These are phyloP conservation scores for Zygosaccharomyces gambellarensis DNA, from an alignment of 805 yeast genomes.

Conservation along the genomic window DNA sequence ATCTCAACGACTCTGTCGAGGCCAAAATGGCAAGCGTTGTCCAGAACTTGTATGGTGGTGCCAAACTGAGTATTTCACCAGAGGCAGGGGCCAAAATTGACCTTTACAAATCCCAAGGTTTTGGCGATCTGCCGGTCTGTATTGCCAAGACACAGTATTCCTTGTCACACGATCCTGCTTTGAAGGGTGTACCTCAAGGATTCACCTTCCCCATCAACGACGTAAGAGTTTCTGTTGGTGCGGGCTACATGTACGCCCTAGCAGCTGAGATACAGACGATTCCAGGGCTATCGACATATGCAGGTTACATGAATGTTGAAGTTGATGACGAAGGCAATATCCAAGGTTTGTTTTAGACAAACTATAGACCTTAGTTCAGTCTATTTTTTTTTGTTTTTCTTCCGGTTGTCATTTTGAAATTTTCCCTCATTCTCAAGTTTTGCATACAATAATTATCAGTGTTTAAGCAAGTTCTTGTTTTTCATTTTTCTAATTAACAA, in stretches of 20 bases:
- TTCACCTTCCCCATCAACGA: conserved; percentile 93
- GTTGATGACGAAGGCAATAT: conserved; percentile 86
- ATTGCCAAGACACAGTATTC: conserved; percentile 98
- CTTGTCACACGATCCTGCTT: conserved; percentile 84
- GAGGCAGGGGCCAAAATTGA: conserved; percentile 78
- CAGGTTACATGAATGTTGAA: conserved; percentile 96
- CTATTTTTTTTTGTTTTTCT: background rate
- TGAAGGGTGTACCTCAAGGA: conserved; percentile 94
- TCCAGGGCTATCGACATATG: conserved; percentile 94
- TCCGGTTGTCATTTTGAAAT: background rate
- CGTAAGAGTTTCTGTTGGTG: conserved; percentile 91
- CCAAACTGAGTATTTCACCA: conserved; percentile 72
- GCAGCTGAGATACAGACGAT: conserved; percentile 97
- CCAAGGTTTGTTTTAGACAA: conserved; percentile 73
- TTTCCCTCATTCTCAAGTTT: background rate
- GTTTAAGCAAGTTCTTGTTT: background rate
- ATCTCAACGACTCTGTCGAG: conserved; percentile 66
- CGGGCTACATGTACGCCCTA: conserved; percentile 91
- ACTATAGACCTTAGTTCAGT: background rate
- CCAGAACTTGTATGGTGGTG: conserved; percentile 88
- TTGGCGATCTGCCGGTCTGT: conserved; percentile 86
- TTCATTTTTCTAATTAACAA: no score
- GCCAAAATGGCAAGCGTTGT: conserved; percentile 77
- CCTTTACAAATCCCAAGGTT: conserved; percentile 80
- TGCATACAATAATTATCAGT: background rate